A percentile compares a stretch with the other conserved stretches of the same genome.
These are phyloP conservation scores for Bacidia rubella DNA, from an alignment of 495 filamentous ascomycete genomes.

Conservation along the genomic window DNA sequence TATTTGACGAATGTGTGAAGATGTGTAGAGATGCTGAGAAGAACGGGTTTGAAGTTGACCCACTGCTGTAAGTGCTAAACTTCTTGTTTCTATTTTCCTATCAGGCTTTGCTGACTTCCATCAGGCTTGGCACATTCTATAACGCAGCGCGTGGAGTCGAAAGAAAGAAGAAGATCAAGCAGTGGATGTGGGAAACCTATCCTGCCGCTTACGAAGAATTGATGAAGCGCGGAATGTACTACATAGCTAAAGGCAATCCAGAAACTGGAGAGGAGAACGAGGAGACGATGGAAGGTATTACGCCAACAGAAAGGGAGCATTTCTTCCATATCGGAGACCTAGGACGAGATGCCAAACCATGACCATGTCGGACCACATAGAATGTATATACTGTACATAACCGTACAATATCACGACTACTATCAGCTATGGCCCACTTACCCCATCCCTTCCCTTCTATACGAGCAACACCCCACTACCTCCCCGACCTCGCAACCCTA, in stretches of 20 bases:
- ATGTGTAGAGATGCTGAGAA: conserved; percentile 51
- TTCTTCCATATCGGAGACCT: conserved; percentile 12
- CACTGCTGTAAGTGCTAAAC: conserved; percentile 50
- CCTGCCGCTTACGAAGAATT: conserved; percentile 55
- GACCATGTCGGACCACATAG: not conserved
- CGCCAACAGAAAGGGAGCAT: not conserved
- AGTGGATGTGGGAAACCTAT: conserved; percentile 55
- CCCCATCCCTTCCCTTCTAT: not conserved
- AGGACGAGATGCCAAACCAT: conserved; percentile 6
- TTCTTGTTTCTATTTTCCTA: not conserved
- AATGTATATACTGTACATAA: not conserved
- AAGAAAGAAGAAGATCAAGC: conserved; percentile 51
- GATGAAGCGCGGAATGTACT: conserved; percentile 24
- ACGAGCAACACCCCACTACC: not conserved
- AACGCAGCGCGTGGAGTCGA: conserved; percentile 49
- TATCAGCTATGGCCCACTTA: not conserved
- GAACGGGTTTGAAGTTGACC: conserved; percentile 49
- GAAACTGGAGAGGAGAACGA: not conserved
- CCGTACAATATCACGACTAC: not conserved
- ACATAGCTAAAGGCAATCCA: conserved; percentile 5
- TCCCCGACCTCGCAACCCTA: not conserved
- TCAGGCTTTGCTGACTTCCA: not conserved
- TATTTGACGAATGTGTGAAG: conserved; percentile 48
- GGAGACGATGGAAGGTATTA: not conserved
- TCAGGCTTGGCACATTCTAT: conserved; percentile 56